These are phyloP conservation scores for Kickxella alabastrina DNA, from an alignment of 192 early-diverging fungal genomes.

Conservation along the genomic window DNA sequence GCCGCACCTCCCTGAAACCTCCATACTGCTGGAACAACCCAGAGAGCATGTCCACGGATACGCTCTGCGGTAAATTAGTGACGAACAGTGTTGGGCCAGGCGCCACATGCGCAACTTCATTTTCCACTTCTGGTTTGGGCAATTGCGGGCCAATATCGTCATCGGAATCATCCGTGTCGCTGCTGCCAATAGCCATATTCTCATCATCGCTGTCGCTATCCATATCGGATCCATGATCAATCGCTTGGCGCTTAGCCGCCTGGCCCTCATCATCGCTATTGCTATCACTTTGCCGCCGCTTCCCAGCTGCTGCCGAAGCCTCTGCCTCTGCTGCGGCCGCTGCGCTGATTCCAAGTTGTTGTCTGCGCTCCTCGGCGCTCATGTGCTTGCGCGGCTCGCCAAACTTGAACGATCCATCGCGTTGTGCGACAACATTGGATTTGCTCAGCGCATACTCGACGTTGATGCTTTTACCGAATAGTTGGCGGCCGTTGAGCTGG, in stretches of 20 bases:
- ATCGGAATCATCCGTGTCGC: constrained; percentile 16
- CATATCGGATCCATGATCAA: too few relatives aligned
- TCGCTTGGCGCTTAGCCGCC: neutral
- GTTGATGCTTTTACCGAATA: constrained; percentile 72
- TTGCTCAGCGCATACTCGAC: constrained; percentile 48
- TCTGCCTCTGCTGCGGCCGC: too few relatives aligned
- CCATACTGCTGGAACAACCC: constrained; percentile 48
- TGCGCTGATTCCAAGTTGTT: constrained; percentile 15
- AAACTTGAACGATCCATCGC: constrained; percentile 32
- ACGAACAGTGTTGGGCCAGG: constrained; percentile 44
- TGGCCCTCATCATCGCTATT: constrained; percentile 8
- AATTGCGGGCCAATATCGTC: constrained; percentile 37
- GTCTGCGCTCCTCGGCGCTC: constrained; percentile 35
- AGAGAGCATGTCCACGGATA: constrained; percentile 29
- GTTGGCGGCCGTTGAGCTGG: constrained; percentile 79
- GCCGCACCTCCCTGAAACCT: constrained; percentile 43
- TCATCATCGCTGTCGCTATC: constrained; percentile 10
- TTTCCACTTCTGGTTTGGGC: constrained; percentile 1
- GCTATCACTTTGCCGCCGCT: constrained; percentile 16
- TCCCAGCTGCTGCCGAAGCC: neutral
- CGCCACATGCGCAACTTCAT: neutral
- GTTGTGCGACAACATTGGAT: constrained; percentile 30
- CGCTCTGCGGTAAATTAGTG: constrained; percentile 27
- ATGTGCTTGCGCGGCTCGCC: constrained; percentile 31
- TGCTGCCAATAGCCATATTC: constrained; percentile 13